Percentiles rank a stretch among this genome's conserved stretches.
phyloP scores from a whole-genome alignment of 345 rosid species.

The Melaleuca alternifolia region DNA sequence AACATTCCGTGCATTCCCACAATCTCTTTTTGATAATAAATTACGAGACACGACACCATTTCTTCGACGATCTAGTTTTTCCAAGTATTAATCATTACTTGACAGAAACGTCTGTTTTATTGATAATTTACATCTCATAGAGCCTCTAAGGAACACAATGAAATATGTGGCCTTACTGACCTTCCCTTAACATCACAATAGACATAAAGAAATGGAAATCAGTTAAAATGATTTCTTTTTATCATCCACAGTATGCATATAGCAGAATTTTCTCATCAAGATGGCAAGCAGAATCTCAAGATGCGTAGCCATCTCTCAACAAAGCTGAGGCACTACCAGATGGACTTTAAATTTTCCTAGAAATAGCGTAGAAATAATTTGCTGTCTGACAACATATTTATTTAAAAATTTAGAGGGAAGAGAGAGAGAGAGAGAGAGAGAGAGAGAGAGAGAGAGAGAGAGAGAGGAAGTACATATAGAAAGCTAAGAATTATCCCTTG shows the following conservation, averaged over 20 bases:
- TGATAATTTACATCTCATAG: neutral
- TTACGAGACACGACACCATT: too few relatives aligned
- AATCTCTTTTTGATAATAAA: too few relatives aligned
- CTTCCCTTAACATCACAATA: too few relatives aligned
- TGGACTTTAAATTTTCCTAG: neutral
- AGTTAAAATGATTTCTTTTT: too few relatives aligned
- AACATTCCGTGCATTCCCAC: too few relatives aligned
- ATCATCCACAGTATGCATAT: neutral
- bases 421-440: too few relatives aligned
- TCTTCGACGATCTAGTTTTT: too few relatives aligned
- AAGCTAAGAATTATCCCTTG: neutral
- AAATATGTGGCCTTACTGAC: too few relatives aligned
- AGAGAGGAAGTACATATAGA: neutral
- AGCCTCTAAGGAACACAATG: too few relatives aligned
- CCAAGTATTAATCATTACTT: neutral
- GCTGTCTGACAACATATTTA: neutral
- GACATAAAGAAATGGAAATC: too few relatives aligned
- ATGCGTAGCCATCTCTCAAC: neutral
- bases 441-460: too few relatives aligned
- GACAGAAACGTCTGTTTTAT: neutral
- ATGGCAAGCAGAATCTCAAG: neutral
- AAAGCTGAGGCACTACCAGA: neutral
- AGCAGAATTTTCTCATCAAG: neutral
- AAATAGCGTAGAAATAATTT: neutral
- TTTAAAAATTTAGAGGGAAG: too few relatives aligned